Evolutionary conservation across 345 rosid genomes (phyloP).

Genomic region (Streptanthus diversifolius): DNA sequence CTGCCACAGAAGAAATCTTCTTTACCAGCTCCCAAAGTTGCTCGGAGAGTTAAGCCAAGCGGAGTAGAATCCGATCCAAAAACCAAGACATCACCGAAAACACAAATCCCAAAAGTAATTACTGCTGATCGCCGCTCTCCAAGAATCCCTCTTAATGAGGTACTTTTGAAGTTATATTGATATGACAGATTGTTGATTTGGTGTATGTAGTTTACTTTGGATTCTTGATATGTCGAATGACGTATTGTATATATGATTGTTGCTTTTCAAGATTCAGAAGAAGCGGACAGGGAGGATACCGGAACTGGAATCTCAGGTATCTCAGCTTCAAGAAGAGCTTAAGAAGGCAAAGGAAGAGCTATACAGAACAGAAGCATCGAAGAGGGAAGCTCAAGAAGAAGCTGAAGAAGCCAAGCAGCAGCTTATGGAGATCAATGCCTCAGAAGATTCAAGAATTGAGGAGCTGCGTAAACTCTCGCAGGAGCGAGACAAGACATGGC

Average conservation of each 20-base stretch:
- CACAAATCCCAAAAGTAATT: constrained; percentile 56
- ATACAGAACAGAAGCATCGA: constrained; percentile 58
- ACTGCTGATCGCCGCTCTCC: constrained; percentile 70
- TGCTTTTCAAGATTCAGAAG: constrained; percentile 43
- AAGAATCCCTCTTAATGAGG: constrained; percentile 68
- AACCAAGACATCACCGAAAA: constrained; percentile 49
- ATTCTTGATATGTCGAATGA: neutral
- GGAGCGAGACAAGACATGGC: constrained; percentile 84
- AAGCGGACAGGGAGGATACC: constrained; percentile 54
- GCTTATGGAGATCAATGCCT: constrained; percentile 60
- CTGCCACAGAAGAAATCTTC: constrained; percentile 70
- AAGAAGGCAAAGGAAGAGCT: constrained; percentile 76
- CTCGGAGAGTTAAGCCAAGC: constrained; percentile 53
- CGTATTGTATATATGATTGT: neutral
- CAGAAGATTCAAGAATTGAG: constrained; percentile 75
- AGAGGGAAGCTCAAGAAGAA: constrained; percentile 60
- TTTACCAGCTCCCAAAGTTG: constrained; percentile 45
- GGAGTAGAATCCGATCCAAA: constrained; percentile 42
- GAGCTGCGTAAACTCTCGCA: constrained; percentile 81
- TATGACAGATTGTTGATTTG: neutral
- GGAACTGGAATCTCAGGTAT: constrained; percentile 60
- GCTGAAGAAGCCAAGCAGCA: constrained; percentile 72
- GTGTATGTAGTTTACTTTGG: neutral
- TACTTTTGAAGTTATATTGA: constrained; percentile 28
- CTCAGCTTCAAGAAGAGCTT: constrained; percentile 82